Evolutionary conservation across 1,284 basidiomycete species (phyloP).

Genomic region (Boletellus deceptivus): DNA sequence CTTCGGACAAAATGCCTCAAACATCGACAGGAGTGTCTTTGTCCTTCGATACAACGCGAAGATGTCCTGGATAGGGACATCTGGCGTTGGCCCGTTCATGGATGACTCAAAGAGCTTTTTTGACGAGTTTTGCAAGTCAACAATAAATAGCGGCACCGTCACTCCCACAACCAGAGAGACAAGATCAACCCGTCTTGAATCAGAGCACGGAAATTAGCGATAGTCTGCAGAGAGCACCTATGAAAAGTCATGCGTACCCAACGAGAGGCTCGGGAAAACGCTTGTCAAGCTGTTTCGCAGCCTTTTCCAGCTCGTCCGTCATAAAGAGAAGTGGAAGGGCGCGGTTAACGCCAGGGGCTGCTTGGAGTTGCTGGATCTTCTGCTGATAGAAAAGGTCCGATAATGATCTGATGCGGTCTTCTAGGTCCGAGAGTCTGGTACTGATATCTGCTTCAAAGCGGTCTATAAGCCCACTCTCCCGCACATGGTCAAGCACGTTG

Average conservation of each 20-base stretch:
- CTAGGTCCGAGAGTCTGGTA: slow-evolving; percentile 66
- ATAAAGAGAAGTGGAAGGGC: slow-evolving; percentile 79
- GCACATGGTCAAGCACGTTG: slow-evolving; percentile 68
- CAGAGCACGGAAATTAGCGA: slow-evolving; percentile 10
- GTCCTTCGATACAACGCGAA: slow-evolving; percentile 82
- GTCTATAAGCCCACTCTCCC: slow-evolving; percentile 64
- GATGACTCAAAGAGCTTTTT: slow-evolving; percentile 74
- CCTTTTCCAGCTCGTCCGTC: slow-evolving; percentile 88
- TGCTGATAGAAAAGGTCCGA: slow-evolving; percentile 69
- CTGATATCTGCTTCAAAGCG: slow-evolving; percentile 66
- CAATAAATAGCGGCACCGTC: slow-evolving; percentile 71
- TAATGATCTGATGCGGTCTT: slow-evolving; percentile 66
- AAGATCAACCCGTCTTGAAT: slow-evolving; percentile 67
- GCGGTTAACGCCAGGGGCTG: slow-evolving; percentile 69
- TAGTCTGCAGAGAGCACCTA: background rate
- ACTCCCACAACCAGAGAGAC: slow-evolving; percentile 77
- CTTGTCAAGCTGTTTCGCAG: slow-evolving; percentile 79
- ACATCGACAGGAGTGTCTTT: slow-evolving; percentile 74
- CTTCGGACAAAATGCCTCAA: slow-evolving; percentile 77
- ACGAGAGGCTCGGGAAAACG: slow-evolving; percentile 82
- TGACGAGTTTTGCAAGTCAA: slow-evolving; percentile 72
- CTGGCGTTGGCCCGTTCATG: slow-evolving; percentile 74
- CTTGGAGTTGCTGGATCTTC: slow-evolving; percentile 68
- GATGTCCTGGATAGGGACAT: slow-evolving; percentile 84
- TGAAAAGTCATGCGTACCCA: slow-evolving; percentile 49